Evolutionary conservation across 2,329 filamentous ascomycete species (phyloP), one percentile per base, ranked within the genome.

Genomic region (Cryoendolithus antarcticus): DNA sequence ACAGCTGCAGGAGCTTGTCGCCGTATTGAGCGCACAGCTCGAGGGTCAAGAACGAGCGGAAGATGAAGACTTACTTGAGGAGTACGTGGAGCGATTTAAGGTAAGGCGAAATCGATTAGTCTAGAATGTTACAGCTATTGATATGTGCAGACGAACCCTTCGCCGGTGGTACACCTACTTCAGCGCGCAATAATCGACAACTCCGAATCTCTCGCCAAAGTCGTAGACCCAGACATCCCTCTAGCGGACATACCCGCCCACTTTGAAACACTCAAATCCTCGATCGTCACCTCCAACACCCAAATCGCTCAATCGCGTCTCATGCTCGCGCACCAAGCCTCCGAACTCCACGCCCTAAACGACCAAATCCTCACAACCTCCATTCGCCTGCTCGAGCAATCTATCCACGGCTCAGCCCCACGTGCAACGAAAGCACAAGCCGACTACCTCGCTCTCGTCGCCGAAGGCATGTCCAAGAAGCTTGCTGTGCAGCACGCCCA

Each of bases 331-430:
- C 55, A 62, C n/a, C 53, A 57, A 4, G 42, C 55, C 2, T 49
- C 54, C 2, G 32, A 48, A 1, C 47, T 66, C 1, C 59, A 67
- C 4, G 36, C 44, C 3, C 46, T 57, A 1, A 62, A 68, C 44
- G 56, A 59, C 21, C 33, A 53, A 11, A 44, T 63, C 11, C 54
- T 66, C 8, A 54, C 60, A 32, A 49, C 53, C n/a, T 49, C 52
- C 30, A 63, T 70, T 35, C 56, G 55, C 9, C 57, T 61, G 27
- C 57, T 70, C 5, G 67, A 71, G 48, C 66, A 67, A 44, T 65
- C 60, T 0, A 60, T 67, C 29, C 64, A 69, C 45, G 67, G 67
- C 35, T 54, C 59, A 3, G 49, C 68, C 1, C 53, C 65, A 1
- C 56, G 67, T 1, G 53, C 55, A 30, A 58, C 58, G 2, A 61